Conservation (phyloP, 495 filamentous ascomycete species). For the Podospora pseudocomata region DNA sequence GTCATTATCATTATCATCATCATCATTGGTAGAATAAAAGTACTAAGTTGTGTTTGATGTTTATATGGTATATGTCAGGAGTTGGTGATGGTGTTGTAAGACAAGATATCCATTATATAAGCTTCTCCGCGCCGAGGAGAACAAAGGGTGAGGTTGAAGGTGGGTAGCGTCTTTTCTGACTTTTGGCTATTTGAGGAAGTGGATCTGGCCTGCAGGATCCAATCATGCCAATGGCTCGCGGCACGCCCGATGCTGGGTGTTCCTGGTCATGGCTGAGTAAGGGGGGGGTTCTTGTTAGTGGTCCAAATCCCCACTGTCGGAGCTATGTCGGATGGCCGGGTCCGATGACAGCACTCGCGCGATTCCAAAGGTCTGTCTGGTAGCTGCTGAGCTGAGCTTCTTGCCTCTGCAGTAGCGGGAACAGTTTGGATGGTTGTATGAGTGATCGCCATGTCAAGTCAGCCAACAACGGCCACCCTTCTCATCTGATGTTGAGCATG, state of each 20-base stretch:
- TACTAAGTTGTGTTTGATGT: background rate
- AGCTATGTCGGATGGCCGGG: slow-evolving; percentile 6
- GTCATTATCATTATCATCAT: background rate
- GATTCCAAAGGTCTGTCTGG: background rate
- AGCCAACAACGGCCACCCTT: background rate
- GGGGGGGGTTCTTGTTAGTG: background rate
- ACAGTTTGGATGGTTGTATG: background rate
- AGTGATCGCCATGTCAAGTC: background rate
- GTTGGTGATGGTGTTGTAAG: background rate
- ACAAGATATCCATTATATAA: background rate
- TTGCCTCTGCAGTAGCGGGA: background rate
- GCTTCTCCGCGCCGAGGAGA: slow-evolving; percentile 18
- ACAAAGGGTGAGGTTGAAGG: background rate
- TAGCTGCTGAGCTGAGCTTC: background rate
- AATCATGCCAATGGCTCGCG: slow-evolving; percentile 15
- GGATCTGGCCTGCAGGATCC: slow-evolving; percentile 5
- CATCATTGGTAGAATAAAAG: slow-evolving; percentile 6
- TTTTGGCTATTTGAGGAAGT: slow-evolving; percentile 19
- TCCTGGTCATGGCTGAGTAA: slow-evolving; percentile 19
- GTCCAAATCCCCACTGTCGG: slow-evolving; percentile 6
- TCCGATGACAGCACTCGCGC: background rate
- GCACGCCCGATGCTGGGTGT: slow-evolving; percentile 9
- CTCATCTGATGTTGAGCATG: background rate
- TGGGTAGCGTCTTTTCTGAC: background rate
- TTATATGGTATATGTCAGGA: background rate